Conservation (phyloP, 495 filamentous ascomycete species). For the Astrothelium subdiscretum region DNA sequence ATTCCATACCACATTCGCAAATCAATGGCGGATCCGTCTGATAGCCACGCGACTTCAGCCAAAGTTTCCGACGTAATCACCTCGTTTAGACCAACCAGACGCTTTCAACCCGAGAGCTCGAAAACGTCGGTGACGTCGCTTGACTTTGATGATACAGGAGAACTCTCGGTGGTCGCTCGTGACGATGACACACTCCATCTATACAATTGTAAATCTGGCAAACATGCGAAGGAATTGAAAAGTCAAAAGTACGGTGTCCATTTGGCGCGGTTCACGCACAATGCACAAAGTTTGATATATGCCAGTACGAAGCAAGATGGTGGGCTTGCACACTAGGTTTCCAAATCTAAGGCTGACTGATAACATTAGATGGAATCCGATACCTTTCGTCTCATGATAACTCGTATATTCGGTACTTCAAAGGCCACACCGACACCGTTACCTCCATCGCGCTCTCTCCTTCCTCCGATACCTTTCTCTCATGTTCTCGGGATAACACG, state of each 20-base stretch:
- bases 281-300: constrained; percentile 78
- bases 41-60: constrained; percentile 12
- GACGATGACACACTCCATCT: constrained; percentile 91
- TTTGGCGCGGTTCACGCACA: constrained; percentile 86
- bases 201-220: constrained; percentile 83
- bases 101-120: constrained; percentile 34
- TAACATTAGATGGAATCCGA: constrained; percentile 58
- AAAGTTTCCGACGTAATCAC: constrained; percentile 28
- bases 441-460: constrained; percentile 66
- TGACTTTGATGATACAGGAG: constrained; percentile 91
- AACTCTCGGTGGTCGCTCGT: constrained; percentile 74
- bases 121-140: constrained; percentile 57
- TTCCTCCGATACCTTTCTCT: constrained; percentile 78
- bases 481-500: constrained; percentile 77
- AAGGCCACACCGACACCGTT: constrained; percentile 71
- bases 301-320: constrained; percentile 89
- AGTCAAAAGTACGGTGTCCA: constrained; percentile 93
- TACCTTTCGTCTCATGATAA: constrained; percentile 93
- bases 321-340: constrained; percentile 29
- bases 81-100: constrained; percentile 25
- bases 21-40: background rate
- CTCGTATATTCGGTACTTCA: constrained; percentile 87
- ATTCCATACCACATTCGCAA: too few species aligned
- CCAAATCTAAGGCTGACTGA: too few species aligned
- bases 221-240: constrained; percentile 69